Percentiles rank a stretch among this genome's conserved stretches.
Evolutionary conservation across 257 asterid genomes (phyloP).

Genomic region (Solanum habrochaites): DNA sequence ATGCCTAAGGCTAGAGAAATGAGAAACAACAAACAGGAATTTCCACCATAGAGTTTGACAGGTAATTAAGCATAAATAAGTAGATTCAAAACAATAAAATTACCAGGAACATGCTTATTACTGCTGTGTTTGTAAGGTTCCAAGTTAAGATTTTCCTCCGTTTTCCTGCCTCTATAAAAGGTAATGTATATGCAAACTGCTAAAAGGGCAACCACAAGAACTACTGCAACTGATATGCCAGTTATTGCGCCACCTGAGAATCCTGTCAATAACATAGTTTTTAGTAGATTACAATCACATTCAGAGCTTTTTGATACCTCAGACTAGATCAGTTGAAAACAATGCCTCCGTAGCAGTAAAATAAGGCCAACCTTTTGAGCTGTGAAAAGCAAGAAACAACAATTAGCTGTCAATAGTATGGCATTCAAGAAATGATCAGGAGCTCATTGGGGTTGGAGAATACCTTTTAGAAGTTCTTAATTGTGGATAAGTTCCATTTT

Average conservation of each 20-base stretch:
- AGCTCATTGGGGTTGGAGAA: not conserved
- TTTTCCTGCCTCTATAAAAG: slow-evolving; percentile 27
- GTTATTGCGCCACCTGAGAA: slow-evolving; percentile 63
- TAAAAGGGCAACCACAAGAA: slow-evolving; percentile 23
- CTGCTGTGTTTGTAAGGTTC: slow-evolving; percentile 7
- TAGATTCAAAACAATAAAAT: not conserved
- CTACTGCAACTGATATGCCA: slow-evolving; percentile 56
- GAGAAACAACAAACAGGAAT: not conserved
- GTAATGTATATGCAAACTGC: slow-evolving; percentile 32
- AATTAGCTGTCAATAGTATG: slow-evolving; percentile 9
- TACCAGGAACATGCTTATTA: slow-evolving; percentile 29
- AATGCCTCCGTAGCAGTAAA: not conserved
- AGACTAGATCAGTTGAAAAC: slow-evolving; percentile 2
- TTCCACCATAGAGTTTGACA: not conserved
- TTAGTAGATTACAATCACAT: not conserved
- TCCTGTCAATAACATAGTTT: slow-evolving; percentile 26
- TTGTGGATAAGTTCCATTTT: slow-evolving; percentile 71
- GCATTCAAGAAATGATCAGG: not conserved
- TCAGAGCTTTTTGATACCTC: not conserved
- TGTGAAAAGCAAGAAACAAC: slow-evolving; percentile 28
- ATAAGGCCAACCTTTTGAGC: slow-evolving; percentile 58
- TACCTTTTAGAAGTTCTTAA: slow-evolving; percentile 41
- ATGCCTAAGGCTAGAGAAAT: not conserved
- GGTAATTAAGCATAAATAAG: not conserved
- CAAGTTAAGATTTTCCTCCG: slow-evolving; percentile 7